Conservation (phyloP, 1,139 yeast genomes). For the Candida smagusa region DNA sequence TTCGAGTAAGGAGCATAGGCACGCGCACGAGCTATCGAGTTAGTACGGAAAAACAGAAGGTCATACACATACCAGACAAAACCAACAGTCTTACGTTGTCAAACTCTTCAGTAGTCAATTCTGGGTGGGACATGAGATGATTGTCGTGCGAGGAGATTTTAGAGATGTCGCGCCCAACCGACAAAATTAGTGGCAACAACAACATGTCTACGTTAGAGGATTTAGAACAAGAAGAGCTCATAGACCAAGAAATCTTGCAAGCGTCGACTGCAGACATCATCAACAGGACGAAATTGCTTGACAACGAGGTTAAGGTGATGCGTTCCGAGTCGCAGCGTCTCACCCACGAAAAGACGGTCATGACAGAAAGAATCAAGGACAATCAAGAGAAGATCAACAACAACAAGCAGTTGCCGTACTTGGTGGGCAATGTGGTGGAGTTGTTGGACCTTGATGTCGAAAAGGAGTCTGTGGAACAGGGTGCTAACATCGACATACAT, state of each 20-base stretch:
- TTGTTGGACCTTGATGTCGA: slow-evolving; percentile 84
- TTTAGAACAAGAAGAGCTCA: slow-evolving; percentile 51
- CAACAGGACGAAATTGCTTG: slow-evolving; percentile 83
- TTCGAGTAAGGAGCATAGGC: slow-evolving; percentile 84
- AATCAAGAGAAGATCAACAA: slow-evolving; percentile 95
- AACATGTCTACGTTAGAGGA: slow-evolving; percentile 70
- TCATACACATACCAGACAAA: slow-evolving; percentile 26
- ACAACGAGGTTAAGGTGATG: slow-evolving; percentile 95
- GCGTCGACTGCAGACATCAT: slow-evolving; percentile 80
- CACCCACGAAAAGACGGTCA: slow-evolving; percentile 86
- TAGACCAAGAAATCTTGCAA: slow-evolving; percentile 78
- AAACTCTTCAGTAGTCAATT: slow-evolving; percentile 25
- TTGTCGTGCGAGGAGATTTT: neutral
- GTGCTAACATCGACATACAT: slow-evolving; percentile 92
- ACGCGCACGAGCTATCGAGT: slow-evolving; percentile 40
- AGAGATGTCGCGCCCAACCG: neutral
- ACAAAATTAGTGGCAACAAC: slow-evolving; percentile 11
- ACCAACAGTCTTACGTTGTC: slow-evolving; percentile 23
- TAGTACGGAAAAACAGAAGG: slow-evolving; percentile 2
- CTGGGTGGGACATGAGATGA: slow-evolving; percentile 11
- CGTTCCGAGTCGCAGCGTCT: slow-evolving; percentile 87
- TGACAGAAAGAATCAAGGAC: slow-evolving; percentile 92
- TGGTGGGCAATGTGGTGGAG: slow-evolving; percentile 98
- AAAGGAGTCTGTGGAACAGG: slow-evolving; percentile 85
- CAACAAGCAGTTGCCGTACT: slow-evolving; percentile 91